Evolutionary conservation across 441 rosid species (phyloP).

Genomic region (Jatropha podagrica): DNA sequence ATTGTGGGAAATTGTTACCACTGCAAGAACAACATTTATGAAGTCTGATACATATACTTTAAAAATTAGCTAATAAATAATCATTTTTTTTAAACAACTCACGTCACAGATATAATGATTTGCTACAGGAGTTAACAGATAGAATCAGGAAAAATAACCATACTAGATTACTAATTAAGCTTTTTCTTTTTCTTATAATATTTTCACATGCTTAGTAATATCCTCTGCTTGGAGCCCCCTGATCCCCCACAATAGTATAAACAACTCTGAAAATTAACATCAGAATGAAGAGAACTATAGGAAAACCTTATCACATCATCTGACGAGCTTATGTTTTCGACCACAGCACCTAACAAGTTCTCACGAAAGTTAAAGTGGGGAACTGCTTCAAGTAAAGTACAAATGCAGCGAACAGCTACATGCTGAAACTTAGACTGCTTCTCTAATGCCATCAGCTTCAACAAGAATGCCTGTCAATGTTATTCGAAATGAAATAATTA

Average conservation of each 20-base stretch:
- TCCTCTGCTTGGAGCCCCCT: not conserved
- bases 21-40: not conserved
- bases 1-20: not conserved
- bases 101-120: not conserved
- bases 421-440: slow-evolving; percentile 59
- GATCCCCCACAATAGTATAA: not conserved
- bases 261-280: not conserved
- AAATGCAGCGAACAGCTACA: slow-evolving; percentile 69
- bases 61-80: not conserved
- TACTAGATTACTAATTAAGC: not conserved
- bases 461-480: slow-evolving; percentile 65
- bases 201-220: not conserved
- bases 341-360: slow-evolving; percentile 64
- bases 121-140: not conserved
- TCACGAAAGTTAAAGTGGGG: slow-evolving; percentile 92
- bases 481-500: slow-evolving; percentile 17
- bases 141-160: not conserved
- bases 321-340: slow-evolving; percentile 64
- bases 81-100: not conserved
- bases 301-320: slow-evolving; percentile 82
- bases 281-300: slow-evolving; percentile 16
- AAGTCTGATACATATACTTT: not conserved
- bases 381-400: slow-evolving; percentile 76
- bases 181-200: not conserved
- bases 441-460: slow-evolving; percentile 57